phyloP scores from a whole-genome alignment of 2,329 filamentous ascomycete genomes.

The Acrodontium crateriforme region DNA sequence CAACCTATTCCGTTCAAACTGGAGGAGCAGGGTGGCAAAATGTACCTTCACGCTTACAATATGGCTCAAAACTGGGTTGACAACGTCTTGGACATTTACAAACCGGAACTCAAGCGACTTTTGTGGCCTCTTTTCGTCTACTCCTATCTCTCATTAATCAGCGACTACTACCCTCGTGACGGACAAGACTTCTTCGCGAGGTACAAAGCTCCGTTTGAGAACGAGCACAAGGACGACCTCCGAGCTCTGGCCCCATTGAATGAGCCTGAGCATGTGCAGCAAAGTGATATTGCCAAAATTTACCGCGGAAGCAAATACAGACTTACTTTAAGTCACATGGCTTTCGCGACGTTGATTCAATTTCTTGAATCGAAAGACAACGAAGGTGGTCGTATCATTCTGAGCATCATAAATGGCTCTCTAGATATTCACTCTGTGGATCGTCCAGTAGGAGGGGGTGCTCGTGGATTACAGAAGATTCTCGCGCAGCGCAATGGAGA shows the following conservation, averaged over 20 bases:
- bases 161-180: constrained; percentile 56
- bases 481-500: constrained; percentile 40
- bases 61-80: constrained; percentile 56
- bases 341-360: constrained; percentile 69
- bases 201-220: constrained; percentile 57
- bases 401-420: constrained; percentile 53
- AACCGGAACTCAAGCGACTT: constrained; percentile 77
- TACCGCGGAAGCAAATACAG: constrained; percentile 83
- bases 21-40: constrained; percentile 58
- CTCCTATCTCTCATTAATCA: constrained; percentile 69
- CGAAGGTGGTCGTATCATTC: constrained; percentile 64
- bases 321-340: constrained; percentile 73
- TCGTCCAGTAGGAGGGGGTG: constrained; percentile 38
- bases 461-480: constrained; percentile 47
- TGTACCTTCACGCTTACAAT: constrained; percentile 59
- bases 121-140: constrained; percentile 93
- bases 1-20: constrained; percentile 52
- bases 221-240: constrained; percentile 67
- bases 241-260: constrained; percentile 60
- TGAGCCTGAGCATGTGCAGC: constrained; percentile 61
- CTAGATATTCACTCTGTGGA: constrained; percentile 47
- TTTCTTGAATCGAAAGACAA: constrained; percentile 80
- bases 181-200: constrained; percentile 59
- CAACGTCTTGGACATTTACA: constrained; percentile 86
- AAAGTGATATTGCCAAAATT: constrained; percentile 63